Evolutionary conservation across 139 green algal genomes (phyloP).

Genomic region (Asterochloris erici): DNA sequence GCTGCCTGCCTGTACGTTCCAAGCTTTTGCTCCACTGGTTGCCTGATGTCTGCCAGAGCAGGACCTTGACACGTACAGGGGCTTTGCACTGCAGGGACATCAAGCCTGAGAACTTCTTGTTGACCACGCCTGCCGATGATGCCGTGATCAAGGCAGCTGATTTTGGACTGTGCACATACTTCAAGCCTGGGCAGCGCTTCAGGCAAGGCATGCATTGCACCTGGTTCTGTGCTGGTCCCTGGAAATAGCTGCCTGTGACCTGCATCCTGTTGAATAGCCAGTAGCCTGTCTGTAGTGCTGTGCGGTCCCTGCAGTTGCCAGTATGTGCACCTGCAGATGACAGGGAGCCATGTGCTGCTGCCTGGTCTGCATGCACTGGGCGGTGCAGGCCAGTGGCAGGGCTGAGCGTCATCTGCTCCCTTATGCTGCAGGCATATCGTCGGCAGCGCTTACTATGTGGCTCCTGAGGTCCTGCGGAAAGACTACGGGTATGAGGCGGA

Average conservation of each 20-base stretch:
- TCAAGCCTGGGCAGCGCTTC: constrained; percentile 45
- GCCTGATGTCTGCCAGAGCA: too few relatives aligned
- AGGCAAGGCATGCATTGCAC: not conserved
- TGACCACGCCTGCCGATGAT: constrained; percentile 39
- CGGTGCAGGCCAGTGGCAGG: not conserved
- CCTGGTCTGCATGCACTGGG: too few relatives aligned
- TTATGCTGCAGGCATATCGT: constrained; percentile 33
- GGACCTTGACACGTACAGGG: not conserved
- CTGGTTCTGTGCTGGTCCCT: too few relatives aligned
- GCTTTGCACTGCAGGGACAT: constrained; percentile 63
- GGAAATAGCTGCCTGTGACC: too few relatives aligned
- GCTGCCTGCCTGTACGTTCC: too few relatives aligned
- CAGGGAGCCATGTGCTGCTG: too few relatives aligned
- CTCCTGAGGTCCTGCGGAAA: constrained; percentile 55
- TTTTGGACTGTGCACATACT: constrained; percentile 79
- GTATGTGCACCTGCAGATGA: too few relatives aligned
- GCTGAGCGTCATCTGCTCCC: not conserved
- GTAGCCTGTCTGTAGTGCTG: too few relatives aligned
- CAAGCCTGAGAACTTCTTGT: constrained; percentile 85
- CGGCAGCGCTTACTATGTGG: constrained; percentile 71
- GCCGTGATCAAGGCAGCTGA: constrained; percentile 60
- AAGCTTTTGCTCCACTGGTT: too few relatives aligned
- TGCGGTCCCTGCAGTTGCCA: too few relatives aligned
- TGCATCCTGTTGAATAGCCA: too few relatives aligned
- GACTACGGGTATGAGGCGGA: constrained; percentile 64